Conservation (phyloP, 768 basidiomycete species). For the Naganishia friedmannii region DNA sequence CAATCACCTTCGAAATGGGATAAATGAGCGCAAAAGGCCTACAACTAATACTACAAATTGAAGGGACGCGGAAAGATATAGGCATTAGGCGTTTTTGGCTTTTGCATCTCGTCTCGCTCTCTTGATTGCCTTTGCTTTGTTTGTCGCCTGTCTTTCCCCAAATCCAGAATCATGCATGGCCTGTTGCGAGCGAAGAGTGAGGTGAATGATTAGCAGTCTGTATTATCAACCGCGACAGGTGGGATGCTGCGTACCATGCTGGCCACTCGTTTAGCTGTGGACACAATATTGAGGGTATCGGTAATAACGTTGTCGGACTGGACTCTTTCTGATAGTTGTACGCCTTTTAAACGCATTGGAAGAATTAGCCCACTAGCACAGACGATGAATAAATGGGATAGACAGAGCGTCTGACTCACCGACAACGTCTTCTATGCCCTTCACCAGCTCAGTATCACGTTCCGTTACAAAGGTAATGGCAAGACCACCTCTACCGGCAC, state of each 20-base stretch:
- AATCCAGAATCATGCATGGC: slow-evolving; percentile 78
- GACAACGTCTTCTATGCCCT: slow-evolving; percentile 80
- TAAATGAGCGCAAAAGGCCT: not conserved
- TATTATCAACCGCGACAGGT: not conserved
- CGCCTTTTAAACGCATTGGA: slow-evolving; percentile 57
- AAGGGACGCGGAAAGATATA: not conserved
- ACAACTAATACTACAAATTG: not conserved
- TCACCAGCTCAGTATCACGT: slow-evolving; percentile 76
- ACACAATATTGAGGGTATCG: slow-evolving; percentile 80
- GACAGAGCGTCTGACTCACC: slow-evolving; percentile 57
- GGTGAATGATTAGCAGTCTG: not conserved
- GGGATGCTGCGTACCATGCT: slow-evolving; percentile 68
- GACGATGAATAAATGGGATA: not conserved
- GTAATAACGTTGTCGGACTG: slow-evolving; percentile 78
- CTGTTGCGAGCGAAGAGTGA: slow-evolving; percentile 30
- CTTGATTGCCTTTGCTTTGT: slow-evolving; percentile 62
- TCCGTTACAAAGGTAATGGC: slow-evolving; percentile 95
- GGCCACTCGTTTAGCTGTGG: slow-evolving; percentile 85
- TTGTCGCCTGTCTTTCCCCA: slow-evolving; percentile 80
- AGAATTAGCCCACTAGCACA: not conserved
- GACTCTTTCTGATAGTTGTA: slow-evolving; percentile 68
- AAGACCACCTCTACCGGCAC: slow-evolving; percentile 81
- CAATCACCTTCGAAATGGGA: not conserved
- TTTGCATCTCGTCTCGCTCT: slow-evolving; percentile 44
- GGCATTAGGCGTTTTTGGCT: slow-evolving; percentile 7